Conservation (phyloP, 2,329 filamentous ascomycete species). For the Orbilia ellipsospora region DNA sequence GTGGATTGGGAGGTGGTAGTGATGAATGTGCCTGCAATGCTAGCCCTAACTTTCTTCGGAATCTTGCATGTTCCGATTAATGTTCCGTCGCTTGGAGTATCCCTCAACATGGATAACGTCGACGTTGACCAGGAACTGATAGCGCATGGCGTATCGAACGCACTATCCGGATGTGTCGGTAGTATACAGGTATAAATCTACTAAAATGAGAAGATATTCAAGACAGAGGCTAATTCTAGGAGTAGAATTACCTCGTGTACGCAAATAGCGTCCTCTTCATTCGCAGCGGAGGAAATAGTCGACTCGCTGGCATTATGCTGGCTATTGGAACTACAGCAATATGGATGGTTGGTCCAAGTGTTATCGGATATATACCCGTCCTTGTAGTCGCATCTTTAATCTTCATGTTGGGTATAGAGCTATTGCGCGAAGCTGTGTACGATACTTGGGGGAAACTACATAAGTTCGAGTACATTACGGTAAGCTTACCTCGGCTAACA, state of each 20-base stretch:
- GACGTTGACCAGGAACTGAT: constrained; percentile 91
- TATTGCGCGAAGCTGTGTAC: constrained; percentile 88
- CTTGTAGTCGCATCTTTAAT: constrained; percentile 97
- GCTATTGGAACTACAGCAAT: constrained; percentile 82
- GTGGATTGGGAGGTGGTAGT: constrained; percentile 85
- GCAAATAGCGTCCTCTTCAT: constrained; percentile 98
- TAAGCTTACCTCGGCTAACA: constrained; percentile 61
- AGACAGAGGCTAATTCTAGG: constrained; percentile 57
- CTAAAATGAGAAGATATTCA: neutral
- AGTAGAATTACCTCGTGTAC: constrained; percentile 95
- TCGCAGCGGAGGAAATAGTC: constrained; percentile 85
- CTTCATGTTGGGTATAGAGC: constrained; percentile 91
- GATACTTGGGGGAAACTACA: constrained; percentile 89
- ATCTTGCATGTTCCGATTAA: constrained; percentile 98
- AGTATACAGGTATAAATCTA: constrained; percentile 74
- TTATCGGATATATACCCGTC: constrained; percentile 94
- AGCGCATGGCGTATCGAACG: constrained; percentile 92
- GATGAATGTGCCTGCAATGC: constrained; percentile 92
- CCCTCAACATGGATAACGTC: constrained; percentile 89
- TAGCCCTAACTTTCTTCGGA: constrained; percentile 96
- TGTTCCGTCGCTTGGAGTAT: constrained; percentile 89
- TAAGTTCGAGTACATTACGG: constrained; percentile 86
- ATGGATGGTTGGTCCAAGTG: constrained; percentile 83
- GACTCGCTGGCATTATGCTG: constrained; percentile 85
- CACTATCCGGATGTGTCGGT: constrained; percentile 83